Base-by-base conservation (phyloP, 2,329 filamentous ascomycete genomes). In the Fusarium xyrophilum region DNA sequence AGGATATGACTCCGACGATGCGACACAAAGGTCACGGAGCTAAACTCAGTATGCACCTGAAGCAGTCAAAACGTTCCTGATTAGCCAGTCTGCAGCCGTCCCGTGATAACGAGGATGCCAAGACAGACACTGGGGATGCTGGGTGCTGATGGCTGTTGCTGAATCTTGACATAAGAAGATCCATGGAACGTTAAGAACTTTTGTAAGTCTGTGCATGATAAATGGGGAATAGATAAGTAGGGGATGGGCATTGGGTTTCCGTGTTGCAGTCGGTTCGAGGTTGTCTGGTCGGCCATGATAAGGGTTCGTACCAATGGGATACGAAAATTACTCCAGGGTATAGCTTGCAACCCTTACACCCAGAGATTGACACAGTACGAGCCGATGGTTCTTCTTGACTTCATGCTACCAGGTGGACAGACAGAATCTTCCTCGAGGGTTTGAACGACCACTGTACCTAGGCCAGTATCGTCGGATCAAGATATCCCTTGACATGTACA, bases 121-220 rank as follows among this genome's bases (percentile, higher is more conserved):
- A 68, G 71, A 57, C 30, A 56, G 36, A 43, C 56, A 64, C 62
- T 56, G 43, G 48, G 8, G 33, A 48, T 6, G 28, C 58, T 47
- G 36, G 59, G 46, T 28, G 30, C 33, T 42, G 33, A 28, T 43
- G 28, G 23, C 48, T 15, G 30, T 50, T 63, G 57, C 48, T 70
- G 54, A 32, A 42, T 28, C 66, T 67, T 60, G 50, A 40, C 67
- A n/a, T 38, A n/a, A 47, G n/a, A 44, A 51, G 35, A 48, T 53
- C 39, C 44, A 61, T 44, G 59, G 39, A 44, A 39, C 28, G 15
- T 28, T n/a, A 52, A 70, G 67, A 56, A 68, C 67, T 63, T 69
- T 70, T 70, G 67, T 50, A 53, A 70, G 63, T 53, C 68, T 69
- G 63, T 65, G 62, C 62, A 23, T 65, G 61, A 65, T 65, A 50